Evolutionary conservation across 2,329 filamentous ascomycete genomes (phyloP).

Genomic region (Microdochium nivale): DNA sequence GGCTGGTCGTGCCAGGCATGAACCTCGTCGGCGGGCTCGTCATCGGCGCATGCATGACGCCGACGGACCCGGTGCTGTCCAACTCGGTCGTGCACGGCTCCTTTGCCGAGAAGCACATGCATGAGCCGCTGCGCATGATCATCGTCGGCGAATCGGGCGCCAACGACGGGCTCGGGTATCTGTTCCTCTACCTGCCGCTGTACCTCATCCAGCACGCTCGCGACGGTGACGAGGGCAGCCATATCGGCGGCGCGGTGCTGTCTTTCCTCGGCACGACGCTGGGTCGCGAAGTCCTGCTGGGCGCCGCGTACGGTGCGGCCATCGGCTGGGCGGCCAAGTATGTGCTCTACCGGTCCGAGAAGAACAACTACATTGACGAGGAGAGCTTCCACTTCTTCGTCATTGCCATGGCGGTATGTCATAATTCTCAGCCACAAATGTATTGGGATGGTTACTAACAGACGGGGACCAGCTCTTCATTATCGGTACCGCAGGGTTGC

Average conservation of each 20-base stretch:
- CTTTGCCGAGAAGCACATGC: slow-evolving; percentile 64
- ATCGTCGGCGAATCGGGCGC: slow-evolving; percentile 58
- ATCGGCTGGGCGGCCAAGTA: slow-evolving; percentile 63
- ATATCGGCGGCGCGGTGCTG: slow-evolving; percentile 33
- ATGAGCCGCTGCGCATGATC: slow-evolving; percentile 56
- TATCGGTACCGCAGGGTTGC: slow-evolving; percentile 10
- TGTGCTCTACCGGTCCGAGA: slow-evolving; percentile 59
- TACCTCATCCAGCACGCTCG: slow-evolving; percentile 56
- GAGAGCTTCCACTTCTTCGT: slow-evolving; percentile 62
- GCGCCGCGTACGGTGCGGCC: slow-evolving; percentile 50
- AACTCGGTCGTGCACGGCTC: slow-evolving; percentile 67
- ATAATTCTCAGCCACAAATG: too few relatives aligned
- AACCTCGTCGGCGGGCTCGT: slow-evolving; percentile 53
- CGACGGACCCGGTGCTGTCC: slow-evolving; percentile 60
- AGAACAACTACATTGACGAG: slow-evolving; percentile 55
- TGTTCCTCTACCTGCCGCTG: slow-evolving; percentile 58
- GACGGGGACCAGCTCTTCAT: slow-evolving; percentile 1
- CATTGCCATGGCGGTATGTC: slow-evolving; percentile 45
- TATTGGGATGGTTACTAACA: not conserved
- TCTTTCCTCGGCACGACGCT: not conserved
- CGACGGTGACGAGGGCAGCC: slow-evolving; percentile 34
- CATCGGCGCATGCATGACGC: slow-evolving; percentile 58
- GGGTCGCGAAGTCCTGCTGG: slow-evolving; percentile 46
- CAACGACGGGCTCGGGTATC: slow-evolving; percentile 63
- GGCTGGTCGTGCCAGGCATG: slow-evolving; percentile 53